Base-by-base conservation (phyloP, 768 basidiomycete genomes). In the Tylopilus vinaceipallidus region DNA sequence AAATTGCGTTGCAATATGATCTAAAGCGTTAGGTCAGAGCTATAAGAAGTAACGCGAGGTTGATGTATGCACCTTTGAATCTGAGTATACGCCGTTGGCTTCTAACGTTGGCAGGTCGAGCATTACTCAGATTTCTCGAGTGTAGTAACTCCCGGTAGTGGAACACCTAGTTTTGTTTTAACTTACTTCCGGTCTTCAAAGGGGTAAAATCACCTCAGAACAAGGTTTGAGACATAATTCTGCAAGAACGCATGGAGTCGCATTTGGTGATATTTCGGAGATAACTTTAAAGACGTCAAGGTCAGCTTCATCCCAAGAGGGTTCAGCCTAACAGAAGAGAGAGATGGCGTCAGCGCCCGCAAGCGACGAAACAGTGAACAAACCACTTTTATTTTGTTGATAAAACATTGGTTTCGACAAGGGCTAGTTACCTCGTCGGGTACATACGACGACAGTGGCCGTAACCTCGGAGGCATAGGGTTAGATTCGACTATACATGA, bases 211-310 rank as follows among this genome's bases (percentile, higher is more conserved):
- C 47, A 84, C 86, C 71, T 88, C 81, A 24, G 65, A 63, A 61
- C 86, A 88, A 6, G 83, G 78, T 52, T 79, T 82, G 10, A 71
- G 70, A 60, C 79, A 79, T 14, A 86, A 65, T 1, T 69, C 59
- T 16, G 82, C 78, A 12, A 86, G 64, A 39, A 81, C 75, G 53
- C 86, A 87, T 0, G 83, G 72, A 0, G 68, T 61, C 4, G 68
- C 59, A 39, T 82, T 74, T 7, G 77, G 77, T 0, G 71, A 66
- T 20, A 78, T 61, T 14, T 73, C 65, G 10, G 80, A 64, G 6
- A 80, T 58, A 2, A 62, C 64, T 19, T 55, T 61, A 3, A 86
- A 58, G 0, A 66, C 53, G 30, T 76, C 71, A 4, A 70, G 46
- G 6, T 81, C 78, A 0, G 59, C 41, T 17, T 57, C 52, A 8